Percentiles rank a stretch among this genome's conserved stretches.
These are phyloP conservation scores for Exophiala alcalophila DNA, from an alignment of 2,329 filamentous ascomycete species.

Conservation along the genomic window DNA sequence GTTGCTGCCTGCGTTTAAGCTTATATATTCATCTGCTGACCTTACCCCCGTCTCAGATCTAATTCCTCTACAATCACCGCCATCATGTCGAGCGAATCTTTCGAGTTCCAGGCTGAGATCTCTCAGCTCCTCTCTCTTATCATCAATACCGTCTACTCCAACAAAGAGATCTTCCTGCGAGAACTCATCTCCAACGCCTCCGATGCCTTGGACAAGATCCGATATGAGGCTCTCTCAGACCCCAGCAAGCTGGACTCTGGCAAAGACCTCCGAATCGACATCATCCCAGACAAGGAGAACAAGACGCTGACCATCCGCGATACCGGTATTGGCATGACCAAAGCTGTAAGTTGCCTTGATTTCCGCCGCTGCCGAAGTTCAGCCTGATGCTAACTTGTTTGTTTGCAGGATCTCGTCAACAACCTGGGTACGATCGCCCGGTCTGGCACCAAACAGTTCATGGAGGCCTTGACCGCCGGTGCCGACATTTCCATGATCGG, in stretches of 20 bases:
- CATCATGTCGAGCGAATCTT: slow-evolving; percentile 86
- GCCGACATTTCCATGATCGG: slow-evolving; percentile 99
- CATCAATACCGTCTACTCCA: slow-evolving; percentile 99
- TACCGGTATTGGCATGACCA: slow-evolving; percentile 99
- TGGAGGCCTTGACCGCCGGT: slow-evolving; percentile 97
- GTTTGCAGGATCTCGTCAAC: slow-evolving; percentile 88
- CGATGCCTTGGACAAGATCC: slow-evolving; percentile 99
- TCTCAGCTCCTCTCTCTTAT: slow-evolving; percentile 99
- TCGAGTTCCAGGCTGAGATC: slow-evolving; percentile 99
- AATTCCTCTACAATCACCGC: slow-evolving; percentile 34
- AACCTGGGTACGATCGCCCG: slow-evolving; percentile 99
- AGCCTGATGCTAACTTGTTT: slow-evolving; percentile 39
- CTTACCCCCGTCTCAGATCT: slow-evolving; percentile 13
- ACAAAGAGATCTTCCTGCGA: slow-evolving; percentile 99
- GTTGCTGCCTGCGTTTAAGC: too few species aligned
- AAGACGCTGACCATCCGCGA: slow-evolving; percentile 98
- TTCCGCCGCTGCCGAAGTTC: neutral
- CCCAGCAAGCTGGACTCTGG: slow-evolving; percentile 93
- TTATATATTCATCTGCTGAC: slow-evolving; percentile 15
- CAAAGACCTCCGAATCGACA: slow-evolving; percentile 98
- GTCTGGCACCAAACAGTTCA: slow-evolving; percentile 99
- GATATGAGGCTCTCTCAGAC: slow-evolving; percentile 97
- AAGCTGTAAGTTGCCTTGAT: slow-evolving; percentile 81
- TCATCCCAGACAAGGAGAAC: slow-evolving; percentile 94
- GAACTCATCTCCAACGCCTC: slow-evolving; percentile 98